Percentiles rank a stretch among this genome's conserved stretches.
phyloP scores from a whole-genome alignment of 176 grass and related monocot genomes.

The Oropetium thomaeum region DNA sequence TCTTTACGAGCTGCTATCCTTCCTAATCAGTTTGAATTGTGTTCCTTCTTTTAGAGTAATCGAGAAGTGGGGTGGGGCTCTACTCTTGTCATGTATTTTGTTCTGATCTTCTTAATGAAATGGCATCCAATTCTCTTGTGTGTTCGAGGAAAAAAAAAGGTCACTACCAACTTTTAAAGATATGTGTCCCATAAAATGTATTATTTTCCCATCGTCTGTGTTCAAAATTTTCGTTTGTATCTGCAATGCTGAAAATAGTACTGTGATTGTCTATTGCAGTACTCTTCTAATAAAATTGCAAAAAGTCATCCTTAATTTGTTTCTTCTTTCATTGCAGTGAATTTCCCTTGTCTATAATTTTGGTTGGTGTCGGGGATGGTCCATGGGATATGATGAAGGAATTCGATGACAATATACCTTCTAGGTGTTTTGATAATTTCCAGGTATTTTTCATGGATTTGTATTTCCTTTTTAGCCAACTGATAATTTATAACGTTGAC shows the following conservation, averaged over 20 bases:
- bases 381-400: constrained; percentile 77
- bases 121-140: no score
- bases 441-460: constrained; percentile 28
- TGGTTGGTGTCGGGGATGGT: constrained; percentile 71
- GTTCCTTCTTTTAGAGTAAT: no score
- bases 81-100: no score
- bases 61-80: no score
- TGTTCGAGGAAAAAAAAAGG: no score
- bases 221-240: constrained; percentile 4
- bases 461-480: background rate
- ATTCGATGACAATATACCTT: constrained; percentile 71
- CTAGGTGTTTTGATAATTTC: constrained; percentile 75
- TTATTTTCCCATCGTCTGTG: background rate
- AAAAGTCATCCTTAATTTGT: background rate
- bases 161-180: background rate
- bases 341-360: constrained; percentile 69
- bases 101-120: no score
- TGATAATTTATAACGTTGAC: background rate
- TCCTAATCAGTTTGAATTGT: no score
- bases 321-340: constrained; percentile 32
- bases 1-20: no score
- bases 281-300: background rate
- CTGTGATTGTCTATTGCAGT: no score
- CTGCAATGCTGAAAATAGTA: background rate
- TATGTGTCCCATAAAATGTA: background rate